Conservation (phyloP, 257 asterid genomes). For the Cordia subcordata region DNA sequence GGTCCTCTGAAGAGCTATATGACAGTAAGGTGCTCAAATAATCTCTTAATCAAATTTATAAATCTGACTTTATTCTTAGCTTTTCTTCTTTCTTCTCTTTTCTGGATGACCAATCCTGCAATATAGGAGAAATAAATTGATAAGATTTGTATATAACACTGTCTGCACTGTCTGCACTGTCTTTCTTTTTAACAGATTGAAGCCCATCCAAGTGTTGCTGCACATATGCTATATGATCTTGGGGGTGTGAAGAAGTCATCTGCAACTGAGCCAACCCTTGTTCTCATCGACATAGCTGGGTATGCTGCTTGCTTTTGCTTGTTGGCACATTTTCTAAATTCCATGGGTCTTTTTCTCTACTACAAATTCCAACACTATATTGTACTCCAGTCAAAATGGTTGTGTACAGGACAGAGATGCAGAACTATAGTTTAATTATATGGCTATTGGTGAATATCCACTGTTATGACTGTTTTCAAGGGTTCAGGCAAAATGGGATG, state of each 20-base stretch:
- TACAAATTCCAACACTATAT: no score
- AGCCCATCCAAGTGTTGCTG: constrained; percentile 89
- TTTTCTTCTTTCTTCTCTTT: background rate
- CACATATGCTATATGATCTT: constrained; percentile 63
- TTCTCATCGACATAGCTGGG: constrained; percentile 95
- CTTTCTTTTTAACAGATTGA: constrained; percentile 43
- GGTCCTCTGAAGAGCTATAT: constrained; percentile 91
- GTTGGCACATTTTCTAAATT: constrained; percentile 3
- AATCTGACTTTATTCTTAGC: background rate
- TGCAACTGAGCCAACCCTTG: constrained; percentile 77
- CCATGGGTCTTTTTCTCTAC: background rate
- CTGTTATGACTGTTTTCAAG: no score
- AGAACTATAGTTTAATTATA: no score
- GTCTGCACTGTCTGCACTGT: constrained; percentile 15
- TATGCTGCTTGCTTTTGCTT: constrained; percentile 18
- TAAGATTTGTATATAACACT: constrained; percentile 2
- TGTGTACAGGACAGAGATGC: no score
- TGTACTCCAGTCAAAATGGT: no score
- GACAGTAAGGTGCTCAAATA: constrained; percentile 65
- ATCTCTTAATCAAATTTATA: background rate
- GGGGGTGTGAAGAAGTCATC: constrained; percentile 78
- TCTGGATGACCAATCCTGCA: background rate
- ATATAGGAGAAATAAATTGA: background rate
- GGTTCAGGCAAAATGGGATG: no score
- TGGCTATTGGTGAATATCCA: no score